These are phyloP conservation scores for Entamoeba histolytica DNA, from an alignment of 208 protist genomes.

Conservation along the genomic window DNA sequence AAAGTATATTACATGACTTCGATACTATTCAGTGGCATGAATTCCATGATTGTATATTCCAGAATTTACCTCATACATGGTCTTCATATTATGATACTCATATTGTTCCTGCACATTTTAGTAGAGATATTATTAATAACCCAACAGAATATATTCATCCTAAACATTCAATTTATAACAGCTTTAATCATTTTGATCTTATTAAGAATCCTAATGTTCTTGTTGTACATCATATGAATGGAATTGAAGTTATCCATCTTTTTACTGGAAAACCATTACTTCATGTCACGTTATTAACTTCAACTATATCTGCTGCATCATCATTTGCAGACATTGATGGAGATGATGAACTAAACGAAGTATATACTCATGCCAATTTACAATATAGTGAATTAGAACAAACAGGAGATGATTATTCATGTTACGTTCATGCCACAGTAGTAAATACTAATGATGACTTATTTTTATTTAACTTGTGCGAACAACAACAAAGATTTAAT, in stretches of 20 bases:
- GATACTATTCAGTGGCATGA: not conserved
- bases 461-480: not conserved
- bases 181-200: not conserved
- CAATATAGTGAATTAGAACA: no score
- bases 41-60: not conserved
- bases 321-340: not conserved
- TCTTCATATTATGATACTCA: not conserved
- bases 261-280: not conserved
- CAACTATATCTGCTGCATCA: not conserved
- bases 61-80: not conserved
- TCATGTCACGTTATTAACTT: not conserved
- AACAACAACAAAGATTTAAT: not conserved
- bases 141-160: not conserved
- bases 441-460: not conserved
- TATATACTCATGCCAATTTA: not conserved
- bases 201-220: not conserved
- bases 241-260: not conserved
- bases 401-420: not conserved
- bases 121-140: not conserved
- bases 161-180: not conserved
- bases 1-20: not conserved
- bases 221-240: not conserved
- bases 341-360: not conserved
- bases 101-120: not conserved
- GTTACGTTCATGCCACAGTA: not conserved